Evolutionary conservation across 2,329 filamentous ascomycete genomes (phyloP), one percentile per base, ranked within the genome.

Genomic region (Trichoderma simmonsii): DNA sequence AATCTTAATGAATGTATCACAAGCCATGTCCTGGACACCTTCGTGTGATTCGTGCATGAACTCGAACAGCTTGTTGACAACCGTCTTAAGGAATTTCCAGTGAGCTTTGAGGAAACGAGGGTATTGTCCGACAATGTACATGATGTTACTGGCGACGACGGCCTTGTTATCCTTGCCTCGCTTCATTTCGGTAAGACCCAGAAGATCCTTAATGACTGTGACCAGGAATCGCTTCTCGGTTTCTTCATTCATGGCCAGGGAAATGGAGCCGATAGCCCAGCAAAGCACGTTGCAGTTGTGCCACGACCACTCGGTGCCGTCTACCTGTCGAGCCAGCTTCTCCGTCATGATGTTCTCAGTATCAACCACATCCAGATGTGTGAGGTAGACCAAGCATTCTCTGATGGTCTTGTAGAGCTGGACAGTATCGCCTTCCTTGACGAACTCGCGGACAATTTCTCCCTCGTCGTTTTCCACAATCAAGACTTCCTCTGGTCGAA

Each of bases 21-120:
- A 99, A 78, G 96, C 96, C 97, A 99, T 99, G 83, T 99, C 96
- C 83, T 99, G 97, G 30, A 99, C 96, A 85, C 94, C 96, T 85
- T 99, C 96, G 79, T 99, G 96, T 1, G 96, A 98, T 83, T 99
- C 96, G 82, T 99, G 96, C 96, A 99, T 99, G 80, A 99, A 99
- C 84, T 99, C 96, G 79, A 99, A 99, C 6, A 99, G 88, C 86
- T 99, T 99, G 85, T 99, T 99, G 79, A 99, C 96, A 21, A 99
- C 96, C 3, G 96, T 99, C 90, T 99, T 99, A 71, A 99, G 86
- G 84, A 99, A 99, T 82, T 99, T 99, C 96, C 96, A 99, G 82
- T 99, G 96, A 1, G 96, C 96, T 85, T 99, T 99, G 78, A 99
- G 85, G 85, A 99, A 99, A 24, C 96, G 93, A 48, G 96, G 96